phyloP scores from a whole-genome alignment of 116 monocot species.

The Dioscorea cayenensis region DNA sequence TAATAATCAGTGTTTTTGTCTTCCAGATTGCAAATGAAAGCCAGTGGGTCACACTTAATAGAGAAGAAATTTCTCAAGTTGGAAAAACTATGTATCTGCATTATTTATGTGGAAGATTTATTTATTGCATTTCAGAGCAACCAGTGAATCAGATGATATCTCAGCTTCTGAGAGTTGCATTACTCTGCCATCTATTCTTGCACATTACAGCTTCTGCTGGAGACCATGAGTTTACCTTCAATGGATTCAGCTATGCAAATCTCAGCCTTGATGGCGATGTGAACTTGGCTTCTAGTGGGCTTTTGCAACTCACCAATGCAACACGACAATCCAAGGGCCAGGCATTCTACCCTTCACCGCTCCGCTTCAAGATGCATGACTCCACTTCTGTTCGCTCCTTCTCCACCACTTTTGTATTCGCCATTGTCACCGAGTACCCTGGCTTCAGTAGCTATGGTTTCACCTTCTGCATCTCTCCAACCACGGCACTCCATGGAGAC shows the following conservation, averaged over 20 bases:
- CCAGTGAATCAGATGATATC: not conserved
- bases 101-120: not conserved
- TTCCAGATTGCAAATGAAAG: too few relatives aligned
- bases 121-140: not conserved
- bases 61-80: not conserved
- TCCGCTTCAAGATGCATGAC: not conserved
- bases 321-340: conserved; percentile 5
- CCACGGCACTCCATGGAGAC: not conserved
- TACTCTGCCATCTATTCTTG: not conserved
- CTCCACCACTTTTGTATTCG: conserved; percentile 12
- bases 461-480: conserved; percentile 1
- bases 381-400: not conserved
- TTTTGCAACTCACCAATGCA: not conserved
- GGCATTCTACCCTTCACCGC: conserved; percentile 2
- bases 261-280: not conserved
- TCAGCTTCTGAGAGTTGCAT: not conserved
- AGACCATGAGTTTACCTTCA: conserved; percentile 7
- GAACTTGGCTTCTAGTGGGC: not conserved
- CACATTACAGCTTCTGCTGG: not conserved
- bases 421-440: conserved; percentile 5
- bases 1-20: too few relatives aligned
- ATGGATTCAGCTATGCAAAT: not conserved
- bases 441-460: not conserved
- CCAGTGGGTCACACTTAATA: too few relatives aligned
- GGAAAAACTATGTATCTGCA: not conserved